These are phyloP conservation scores for Penicillium chermesinum DNA, from an alignment of 495 filamentous ascomycete species.

Conservation along the genomic window DNA sequence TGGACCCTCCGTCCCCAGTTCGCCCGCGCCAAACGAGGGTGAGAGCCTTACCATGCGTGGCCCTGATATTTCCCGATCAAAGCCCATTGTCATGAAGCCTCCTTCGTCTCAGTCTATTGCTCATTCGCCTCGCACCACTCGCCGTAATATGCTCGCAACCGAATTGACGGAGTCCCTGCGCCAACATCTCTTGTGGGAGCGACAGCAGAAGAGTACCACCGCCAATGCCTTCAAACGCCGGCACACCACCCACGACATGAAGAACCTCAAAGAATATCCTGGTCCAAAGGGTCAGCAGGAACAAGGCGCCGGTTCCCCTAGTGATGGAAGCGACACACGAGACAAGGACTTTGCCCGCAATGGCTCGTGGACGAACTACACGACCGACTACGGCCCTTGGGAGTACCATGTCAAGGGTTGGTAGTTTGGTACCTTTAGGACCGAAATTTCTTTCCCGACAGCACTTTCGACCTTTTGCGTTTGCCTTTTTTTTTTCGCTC, in stretches of 20 bases:
- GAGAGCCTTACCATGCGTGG: constrained; percentile 67
- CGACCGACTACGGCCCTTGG: constrained; percentile 54
- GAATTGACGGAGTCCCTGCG: constrained; percentile 82
- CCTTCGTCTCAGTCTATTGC: constrained; percentile 53
- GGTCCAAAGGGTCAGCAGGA: constrained; percentile 29
- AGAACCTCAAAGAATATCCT: constrained; percentile 75
- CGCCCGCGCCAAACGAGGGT: constrained; percentile 66
- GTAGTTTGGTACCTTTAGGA: constrained; percentile 40
- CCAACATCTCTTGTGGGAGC: constrained; percentile 76
- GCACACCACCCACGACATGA: constrained; percentile 86
- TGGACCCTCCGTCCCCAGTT: constrained; percentile 66
- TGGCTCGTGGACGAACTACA: constrained; percentile 61
- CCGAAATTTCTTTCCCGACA: neutral
- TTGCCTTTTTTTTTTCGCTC: constrained; percentile 1
- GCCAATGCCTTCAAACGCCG: constrained; percentile 84
- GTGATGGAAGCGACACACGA: constrained; percentile 19
- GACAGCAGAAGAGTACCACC: constrained; percentile 84
- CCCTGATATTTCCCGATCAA: constrained; percentile 68
- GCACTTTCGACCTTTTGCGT: neutral
- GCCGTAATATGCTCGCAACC: constrained; percentile 93
- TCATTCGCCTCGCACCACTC: constrained; percentile 84
- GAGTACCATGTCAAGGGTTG: constrained; percentile 70
- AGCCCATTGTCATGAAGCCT: constrained; percentile 75
- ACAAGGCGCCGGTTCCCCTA: constrained; percentile 8
- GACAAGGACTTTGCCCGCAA: constrained; percentile 50